Evolutionary conservation across 257 asterid genomes (phyloP), one percentile per base, ranked within the genome.

Genomic region (Misopates orontium): DNA sequence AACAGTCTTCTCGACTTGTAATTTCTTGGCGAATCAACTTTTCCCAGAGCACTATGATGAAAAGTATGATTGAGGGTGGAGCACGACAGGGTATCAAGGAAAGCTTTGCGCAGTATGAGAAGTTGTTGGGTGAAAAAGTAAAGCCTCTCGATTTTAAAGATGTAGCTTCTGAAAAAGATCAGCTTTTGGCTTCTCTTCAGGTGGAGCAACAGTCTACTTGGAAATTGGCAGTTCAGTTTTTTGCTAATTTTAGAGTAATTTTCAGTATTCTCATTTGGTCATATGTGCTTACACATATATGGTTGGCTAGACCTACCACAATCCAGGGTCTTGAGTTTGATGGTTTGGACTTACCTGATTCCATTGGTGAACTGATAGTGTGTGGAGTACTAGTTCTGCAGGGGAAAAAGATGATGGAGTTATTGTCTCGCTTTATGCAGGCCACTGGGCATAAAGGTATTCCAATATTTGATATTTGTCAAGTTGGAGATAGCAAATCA

Each of bases 271-370:
- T 84, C 6, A 82, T 82, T 66, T 93, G 87, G 63, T 66, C 88
- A 39, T 94, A 86, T 60, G 89, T 83, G 65, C 80, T 85, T 63
- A 69, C 82, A 56, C 99, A 94, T 85, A 73, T 90, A 66, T 85
- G 87, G 73, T 64, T 82, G 64, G 83, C 93, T 61, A 66, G 66
- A 69, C 96, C 97, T 48, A 82, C 88, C 81, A 65, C 90, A 7
- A 66, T 88, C 74, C 96, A 94, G 65, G 99, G 99, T 66, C 97
- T 94, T 67, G 99, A 94, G 80, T 90, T 94, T 79, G 88, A 79
- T 68, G 99, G 99, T 56, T 80, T 94, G 42, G 99, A 94, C 80
- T 81, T 94, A 77, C 99, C 99, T 19, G 99, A 94, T 83, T 90
- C 99, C 28, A 74, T 94, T 61, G 99, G 97, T 36, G 99, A 94